Evolutionary conservation across 2,329 filamentous ascomycete species (phyloP), one percentile per base, ranked within the genome.

Genomic region (Colletotrichum karsti): DNA sequence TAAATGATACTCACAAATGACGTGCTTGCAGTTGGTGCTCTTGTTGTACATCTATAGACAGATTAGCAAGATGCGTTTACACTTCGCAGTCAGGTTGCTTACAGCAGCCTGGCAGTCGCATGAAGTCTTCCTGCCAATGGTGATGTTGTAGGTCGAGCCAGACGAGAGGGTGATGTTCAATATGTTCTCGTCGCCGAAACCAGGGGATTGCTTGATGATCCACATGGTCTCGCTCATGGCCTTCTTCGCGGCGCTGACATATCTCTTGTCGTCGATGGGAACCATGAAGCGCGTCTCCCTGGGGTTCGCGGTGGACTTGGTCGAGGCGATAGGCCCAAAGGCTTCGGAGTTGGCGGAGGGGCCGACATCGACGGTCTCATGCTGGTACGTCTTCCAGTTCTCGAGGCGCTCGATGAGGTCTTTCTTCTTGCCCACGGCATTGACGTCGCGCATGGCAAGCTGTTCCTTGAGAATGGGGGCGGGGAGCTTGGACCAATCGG

Each of bases 1-100:
- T n/a, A n/a, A n/a, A n/a, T n/a, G 20, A 7, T 15, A 48, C 58
- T 67, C n/a, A 67, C 67, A 69, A 10, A 69, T 58, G 46, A 69
- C 57, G 20, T 70, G 69, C 44, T 69, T 63, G 62, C 67, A 70
- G 22, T 69, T 64, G 5, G 39, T 35, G 46, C 51, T 50, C 24
- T 53, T 28, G 55, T 58, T 53, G 42, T 10, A 67, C 30, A 18
- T 63, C 67, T 70, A 33, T 7, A 2, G 18, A 15, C 18, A 10
- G 26, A 24, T 67, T 7, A 44, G 35, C 5, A 8, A 18, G 20
- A 9, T 15, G 28, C 13, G 8, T 22, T n/a, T 15, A n/a, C 4
- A 3, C 12, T 42, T 7, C 6, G 7, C 8, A 20, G 12, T 24
- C 10, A 33, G 56, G n/a, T n/a, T n/a, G n/a, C 56, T 24, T 26